Evolutionary conservation across 2,329 filamentous ascomycete genomes (phyloP).

Genomic region (Clarireedia hainanense): DNA sequence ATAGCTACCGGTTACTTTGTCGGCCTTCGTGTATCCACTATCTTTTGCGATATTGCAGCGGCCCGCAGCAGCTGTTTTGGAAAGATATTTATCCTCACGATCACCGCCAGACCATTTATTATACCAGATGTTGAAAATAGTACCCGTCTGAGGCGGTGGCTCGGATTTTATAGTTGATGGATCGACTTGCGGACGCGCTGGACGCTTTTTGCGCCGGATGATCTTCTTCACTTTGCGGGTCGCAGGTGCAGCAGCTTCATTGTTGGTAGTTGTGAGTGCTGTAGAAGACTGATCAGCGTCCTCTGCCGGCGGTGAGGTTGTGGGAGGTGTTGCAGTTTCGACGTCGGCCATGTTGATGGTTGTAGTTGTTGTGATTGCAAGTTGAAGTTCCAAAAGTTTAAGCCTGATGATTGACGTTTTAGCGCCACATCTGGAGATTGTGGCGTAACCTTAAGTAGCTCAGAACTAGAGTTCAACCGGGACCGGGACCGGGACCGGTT

Average conservation of each 20-base stretch:
- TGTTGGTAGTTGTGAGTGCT: slow-evolving; percentile 23
- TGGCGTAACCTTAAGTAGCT: background rate
- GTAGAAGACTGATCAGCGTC: slow-evolving; percentile 16
- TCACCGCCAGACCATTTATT: slow-evolving; percentile 98
- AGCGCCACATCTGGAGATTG: background rate
- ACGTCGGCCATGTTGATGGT: slow-evolving; percentile 21
- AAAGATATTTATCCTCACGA: slow-evolving; percentile 82
- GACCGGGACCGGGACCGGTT: too few species aligned
- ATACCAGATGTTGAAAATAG: slow-evolving; percentile 98
- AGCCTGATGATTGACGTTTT: background rate
- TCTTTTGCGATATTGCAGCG: slow-evolving; percentile 83
- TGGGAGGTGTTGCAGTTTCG: slow-evolving; percentile 19
- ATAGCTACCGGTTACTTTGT: slow-evolving; percentile 69
- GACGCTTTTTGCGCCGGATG: slow-evolving; percentile 81
- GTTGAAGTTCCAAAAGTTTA: background rate
- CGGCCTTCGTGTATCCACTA: slow-evolving; percentile 69
- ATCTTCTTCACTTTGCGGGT: slow-evolving; percentile 74
- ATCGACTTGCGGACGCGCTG: slow-evolving; percentile 86
- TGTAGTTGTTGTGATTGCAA: background rate
- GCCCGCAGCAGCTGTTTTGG: slow-evolving; percentile 71
- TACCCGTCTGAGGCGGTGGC: slow-evolving; percentile 84
- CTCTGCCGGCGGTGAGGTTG: slow-evolving; percentile 13
- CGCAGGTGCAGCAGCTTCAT: slow-evolving; percentile 20
- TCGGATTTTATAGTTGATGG: slow-evolving; percentile 74
- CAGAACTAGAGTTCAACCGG: too few species aligned